These are phyloP conservation scores for Herpotrichia juniperi DNA, from an alignment of 2,329 filamentous ascomycete genomes.

Conservation along the genomic window DNA sequence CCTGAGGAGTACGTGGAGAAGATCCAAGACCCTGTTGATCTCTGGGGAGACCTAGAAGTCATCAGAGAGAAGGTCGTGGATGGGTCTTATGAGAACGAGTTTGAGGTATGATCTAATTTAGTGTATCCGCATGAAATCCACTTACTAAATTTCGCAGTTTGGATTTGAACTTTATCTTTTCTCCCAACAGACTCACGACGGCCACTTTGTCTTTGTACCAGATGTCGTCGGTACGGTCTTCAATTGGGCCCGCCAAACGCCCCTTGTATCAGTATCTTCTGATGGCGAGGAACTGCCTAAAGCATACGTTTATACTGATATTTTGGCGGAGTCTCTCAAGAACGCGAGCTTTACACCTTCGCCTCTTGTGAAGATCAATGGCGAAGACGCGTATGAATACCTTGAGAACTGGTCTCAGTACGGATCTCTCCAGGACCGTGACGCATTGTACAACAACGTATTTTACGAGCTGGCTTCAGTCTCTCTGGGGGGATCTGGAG, in stretches of 20 bases:
- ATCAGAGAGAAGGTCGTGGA: slow-evolving; percentile 48
- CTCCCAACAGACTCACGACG: slow-evolving; percentile 65
- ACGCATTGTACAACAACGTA: slow-evolving; percentile 62
- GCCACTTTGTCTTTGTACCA: slow-evolving; percentile 65
- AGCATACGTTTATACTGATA: slow-evolving; percentile 60
- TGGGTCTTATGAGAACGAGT: slow-evolving; percentile 49
- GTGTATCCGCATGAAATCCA: background rate
- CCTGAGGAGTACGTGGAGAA: slow-evolving; percentile 54
- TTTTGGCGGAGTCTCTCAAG: slow-evolving; percentile 49
- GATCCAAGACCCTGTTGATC: slow-evolving; percentile 51
- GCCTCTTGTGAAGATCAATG: slow-evolving; percentile 62
- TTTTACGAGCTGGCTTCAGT: slow-evolving; percentile 55
- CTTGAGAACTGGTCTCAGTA: slow-evolving; percentile 56
- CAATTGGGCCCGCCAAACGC: slow-evolving; percentile 55
- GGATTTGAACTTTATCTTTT: slow-evolving; percentile 44
- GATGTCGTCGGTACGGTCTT: slow-evolving; percentile 61
- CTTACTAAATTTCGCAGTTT: slow-evolving; percentile 29
- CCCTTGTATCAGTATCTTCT: slow-evolving; percentile 64
- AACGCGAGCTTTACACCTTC: slow-evolving; percentile 53
- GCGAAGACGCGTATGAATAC: slow-evolving; percentile 57
- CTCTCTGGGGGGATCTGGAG: slow-evolving; percentile 47
- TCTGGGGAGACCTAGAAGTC: slow-evolving; percentile 45
- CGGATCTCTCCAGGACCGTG: slow-evolving; percentile 60
- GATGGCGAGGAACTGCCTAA: slow-evolving; percentile 60
- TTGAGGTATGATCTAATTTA: slow-evolving; percentile 32